Conservation (phyloP, 2,329 filamentous ascomycete species). For the Golovinomyces cichoracearum region DNA sequence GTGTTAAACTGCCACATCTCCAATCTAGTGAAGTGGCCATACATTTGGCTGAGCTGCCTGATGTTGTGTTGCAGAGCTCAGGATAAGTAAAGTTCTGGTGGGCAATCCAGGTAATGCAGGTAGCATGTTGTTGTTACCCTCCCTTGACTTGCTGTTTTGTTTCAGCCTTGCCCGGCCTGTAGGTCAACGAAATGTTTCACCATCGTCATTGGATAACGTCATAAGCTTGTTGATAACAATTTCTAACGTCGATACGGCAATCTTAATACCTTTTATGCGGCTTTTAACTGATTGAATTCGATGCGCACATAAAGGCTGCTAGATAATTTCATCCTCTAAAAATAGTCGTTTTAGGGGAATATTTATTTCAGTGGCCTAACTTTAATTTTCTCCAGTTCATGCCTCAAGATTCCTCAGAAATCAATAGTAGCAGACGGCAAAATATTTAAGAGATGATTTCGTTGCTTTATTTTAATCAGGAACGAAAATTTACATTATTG, state of each 20-base stretch:
- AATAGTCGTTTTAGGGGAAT: not conserved
- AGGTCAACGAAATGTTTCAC: no score
- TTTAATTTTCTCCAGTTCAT: constrained; percentile 21
- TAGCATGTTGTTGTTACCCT: not conserved
- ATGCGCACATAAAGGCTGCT: not conserved
- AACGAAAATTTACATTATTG: constrained; percentile 87
- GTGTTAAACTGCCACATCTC: not conserved
- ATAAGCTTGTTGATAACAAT: no score
- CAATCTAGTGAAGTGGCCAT: constrained; percentile 10
- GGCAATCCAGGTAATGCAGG: constrained; percentile 67
- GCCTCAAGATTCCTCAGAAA: constrained; percentile 27
- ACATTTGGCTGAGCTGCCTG: constrained; percentile 24
- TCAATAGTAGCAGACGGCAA: not conserved
- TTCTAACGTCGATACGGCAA: not conserved
- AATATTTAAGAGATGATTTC: constrained; percentile 12
- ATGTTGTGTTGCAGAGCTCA: constrained; percentile 54
- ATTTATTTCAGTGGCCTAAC: constrained; percentile 2
- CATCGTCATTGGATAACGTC: no score
- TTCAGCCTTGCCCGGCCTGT: not conserved
- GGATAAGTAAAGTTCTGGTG: constrained; percentile 61
- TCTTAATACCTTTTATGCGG: not conserved
- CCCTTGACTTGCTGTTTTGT: not conserved
- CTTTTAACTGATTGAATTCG: not conserved
- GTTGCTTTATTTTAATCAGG: constrained; percentile 30
- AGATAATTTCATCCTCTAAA: not conserved